Base-by-base conservation (phyloP, 768 basidiomycete genomes). In the Jaapia argillacea region DNA sequence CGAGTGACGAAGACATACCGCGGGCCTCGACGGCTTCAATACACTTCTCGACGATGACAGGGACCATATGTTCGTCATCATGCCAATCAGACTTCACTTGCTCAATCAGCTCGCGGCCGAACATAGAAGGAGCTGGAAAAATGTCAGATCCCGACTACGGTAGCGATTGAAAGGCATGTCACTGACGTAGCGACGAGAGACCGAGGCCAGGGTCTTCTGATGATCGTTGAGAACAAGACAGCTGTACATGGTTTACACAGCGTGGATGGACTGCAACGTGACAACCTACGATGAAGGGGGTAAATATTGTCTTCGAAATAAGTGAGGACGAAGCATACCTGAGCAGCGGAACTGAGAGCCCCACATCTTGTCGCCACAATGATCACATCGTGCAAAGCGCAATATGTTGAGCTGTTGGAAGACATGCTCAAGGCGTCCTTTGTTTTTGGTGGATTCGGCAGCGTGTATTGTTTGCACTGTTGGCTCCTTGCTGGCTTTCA, bases 291-390 rank as follows among this genome's bases (percentile, higher is more conserved):
- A 16, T 6, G 24, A 16, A 44, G 46, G 13, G 14, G 24, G 26
- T n/a, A 14, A 18, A 24, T 12, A 33, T 20, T 10, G n/a, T 16
- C 5, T 13, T 40, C 25, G 39, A 25, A 24, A 21, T 25, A 38
- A 27, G 24, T n/a, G 25, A 42, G 16, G 24, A 22, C 31, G 16
- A 36, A 33, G 16, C 89, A 58, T 57, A 91, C 94, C 71, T 51
- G 81, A 75, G 58, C 96, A 99, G 24, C 88, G 82, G 42, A 88
- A 70, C 57, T 93, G 91, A n/a, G 92, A 78, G 5, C 94, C 94
- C 92, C 93, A 99, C 81, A 98, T 81, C 69, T 98, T 99, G 58
- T 98, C 96, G 25, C 81, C 83, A 57, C 96, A 99, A 43, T 93
- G 84, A 54, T 98, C 96, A 57, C 96, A 99, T 33, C 88, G 75